Base-by-base conservation (phyloP, 176 grass and related monocot species). In the Zizania latifolia region DNA sequence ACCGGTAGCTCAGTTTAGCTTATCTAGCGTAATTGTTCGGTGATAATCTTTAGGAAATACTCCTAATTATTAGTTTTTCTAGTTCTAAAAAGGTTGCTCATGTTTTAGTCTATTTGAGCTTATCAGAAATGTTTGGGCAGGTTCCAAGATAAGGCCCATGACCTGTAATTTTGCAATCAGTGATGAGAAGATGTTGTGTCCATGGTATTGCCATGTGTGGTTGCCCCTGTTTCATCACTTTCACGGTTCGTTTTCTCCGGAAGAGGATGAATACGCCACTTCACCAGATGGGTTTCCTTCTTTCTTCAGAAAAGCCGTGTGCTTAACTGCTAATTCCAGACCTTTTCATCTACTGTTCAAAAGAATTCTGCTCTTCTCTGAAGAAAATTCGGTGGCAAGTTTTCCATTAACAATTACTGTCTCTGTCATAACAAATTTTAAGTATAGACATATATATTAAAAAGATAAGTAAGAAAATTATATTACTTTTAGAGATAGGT, bases 311-410 rank as follows among this genome's bases (percentile, higher is more conserved):
- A n/a, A 72, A 72, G 1, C 19, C 10, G 44, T 73, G 75, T 46
- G 66, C n/a, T n/a, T n/a, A n/a, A n/a, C n/a, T n/a, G n/a, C 66
- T 33, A 34, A 30, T 37, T 62, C 26, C 21, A 48, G 19, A 60
- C 34, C 41, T n/a, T n/a, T n/a, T n/a, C n/a, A n/a, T n/a, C n/a
- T n/a, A n/a, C 48, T 22, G n/a, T 53, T 53, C 19, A 22, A 53
- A 53, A 22, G 2, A 14, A 1, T 8, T 16, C 24, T 30, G 26
- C 30, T 23, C 28, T 57, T 65, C 15, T 22, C 12, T 4, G n/a
- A 61, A 63, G 48, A 74, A 62, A 57, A 16, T 45, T 65, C 67
- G 8, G 14, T 54, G 28, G 7, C 68, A 73, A 82, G 68, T 28
- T 72, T 38, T 16, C 21, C 14, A 46, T 37, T 53, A 63, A 38